Evolutionary conservation across 2,329 filamentous ascomycete genomes (phyloP).

Genomic region (Plectosphaerella cucumerina): DNA sequence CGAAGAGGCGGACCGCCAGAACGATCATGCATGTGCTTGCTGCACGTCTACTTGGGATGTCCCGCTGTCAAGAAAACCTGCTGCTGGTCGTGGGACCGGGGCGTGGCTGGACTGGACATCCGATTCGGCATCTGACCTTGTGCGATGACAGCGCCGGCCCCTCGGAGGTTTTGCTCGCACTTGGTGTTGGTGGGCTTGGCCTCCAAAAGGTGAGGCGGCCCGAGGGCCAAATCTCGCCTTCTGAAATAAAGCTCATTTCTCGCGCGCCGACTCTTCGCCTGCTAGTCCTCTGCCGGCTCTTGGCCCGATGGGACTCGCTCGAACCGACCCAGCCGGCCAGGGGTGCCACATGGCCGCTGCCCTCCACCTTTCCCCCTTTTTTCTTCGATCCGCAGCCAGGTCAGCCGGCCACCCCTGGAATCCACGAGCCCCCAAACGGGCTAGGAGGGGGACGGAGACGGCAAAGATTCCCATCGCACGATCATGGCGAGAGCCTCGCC

Average conservation of each 20-base stretch:
- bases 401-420: neutral
- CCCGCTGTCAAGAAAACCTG: neutral
- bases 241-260: slow-evolving; percentile 2
- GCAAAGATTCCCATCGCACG: neutral
- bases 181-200: neutral
- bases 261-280: neutral
- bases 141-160: neutral
- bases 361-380: neutral
- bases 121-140: neutral
- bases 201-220: neutral
- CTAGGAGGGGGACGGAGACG: neutral
- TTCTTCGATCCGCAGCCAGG: slow-evolving; percentile 1
- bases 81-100: neutral
- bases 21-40: neutral
- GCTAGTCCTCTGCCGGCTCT: neutral
- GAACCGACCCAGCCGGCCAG: neutral
- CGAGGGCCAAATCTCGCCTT: slow-evolving; percentile 2
- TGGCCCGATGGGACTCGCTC: neutral
- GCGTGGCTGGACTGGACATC: neutral
- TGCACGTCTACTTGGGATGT: neutral
- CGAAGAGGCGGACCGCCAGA: too few relatives aligned
- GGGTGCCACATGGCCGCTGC: slow-evolving; percentile 1
- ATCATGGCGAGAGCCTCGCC: neutral
- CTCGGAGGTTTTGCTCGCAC: neutral
- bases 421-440: neutral